phyloP scores from a whole-genome alignment of 495 filamentous ascomycete genomes.

The Immersiella caudata region DNA sequence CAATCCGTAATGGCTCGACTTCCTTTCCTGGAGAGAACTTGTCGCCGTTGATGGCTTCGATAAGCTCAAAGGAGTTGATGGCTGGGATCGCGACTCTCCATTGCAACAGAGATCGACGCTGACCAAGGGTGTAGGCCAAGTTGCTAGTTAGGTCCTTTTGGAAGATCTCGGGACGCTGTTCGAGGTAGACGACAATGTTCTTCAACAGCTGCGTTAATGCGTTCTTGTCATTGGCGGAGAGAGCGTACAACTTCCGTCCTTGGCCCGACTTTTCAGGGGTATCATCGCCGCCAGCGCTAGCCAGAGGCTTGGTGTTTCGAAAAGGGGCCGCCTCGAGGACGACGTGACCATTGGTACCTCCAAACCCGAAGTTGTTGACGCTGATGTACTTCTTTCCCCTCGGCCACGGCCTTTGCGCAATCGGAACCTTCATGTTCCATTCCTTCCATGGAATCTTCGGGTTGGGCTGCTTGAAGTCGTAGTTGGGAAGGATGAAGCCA shows the following conservation, averaged over 20 bases:
- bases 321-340: constrained; percentile 52
- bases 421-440: constrained; percentile 48
- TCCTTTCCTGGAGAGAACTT: constrained; percentile 40
- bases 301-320: constrained; percentile 19
- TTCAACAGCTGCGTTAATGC: constrained; percentile 45
- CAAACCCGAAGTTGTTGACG: constrained; percentile 50
- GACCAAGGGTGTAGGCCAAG: constrained; percentile 47
- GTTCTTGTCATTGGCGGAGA: constrained; percentile 52
- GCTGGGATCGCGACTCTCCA: constrained; percentile 49
- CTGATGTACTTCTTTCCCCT: constrained; percentile 43
- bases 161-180: constrained; percentile 52
- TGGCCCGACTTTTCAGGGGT: constrained; percentile 30
- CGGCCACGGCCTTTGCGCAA: constrained; percentile 40
- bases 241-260: constrained; percentile 47
- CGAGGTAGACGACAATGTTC: constrained; percentile 50
- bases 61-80: constrained; percentile 48
- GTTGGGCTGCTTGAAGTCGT: constrained; percentile 58
- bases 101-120: constrained; percentile 42
- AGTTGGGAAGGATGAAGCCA: constrained; percentile 51
- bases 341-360: constrained; percentile 60
- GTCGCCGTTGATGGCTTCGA: constrained; percentile 48
- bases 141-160: constrained; percentile 45
- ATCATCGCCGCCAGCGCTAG: constrained; percentile 24
- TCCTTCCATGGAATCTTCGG: constrained; percentile 52
- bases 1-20: constrained; percentile 41